Evolutionary conservation across 2,329 filamentous ascomycete genomes (phyloP).

Genomic region (Cytospora chrysosperma): DNA sequence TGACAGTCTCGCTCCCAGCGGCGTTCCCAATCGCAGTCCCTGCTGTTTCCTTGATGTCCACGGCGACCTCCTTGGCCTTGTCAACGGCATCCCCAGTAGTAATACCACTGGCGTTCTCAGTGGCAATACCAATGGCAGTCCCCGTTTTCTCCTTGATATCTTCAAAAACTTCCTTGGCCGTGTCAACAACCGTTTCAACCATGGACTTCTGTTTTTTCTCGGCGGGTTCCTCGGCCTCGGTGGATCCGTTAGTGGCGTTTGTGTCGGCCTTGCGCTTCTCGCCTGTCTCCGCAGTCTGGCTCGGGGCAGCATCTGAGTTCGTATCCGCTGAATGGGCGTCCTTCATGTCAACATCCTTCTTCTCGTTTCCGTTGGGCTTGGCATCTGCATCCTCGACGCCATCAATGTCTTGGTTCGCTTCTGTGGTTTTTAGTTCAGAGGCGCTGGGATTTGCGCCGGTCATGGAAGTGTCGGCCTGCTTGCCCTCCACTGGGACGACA

Average conservation of each 20-base stretch:
- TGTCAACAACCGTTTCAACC: slow-evolving; percentile 23
- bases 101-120: neutral
- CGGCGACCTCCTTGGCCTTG: too few species aligned
- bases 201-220: slow-evolving; percentile 22
- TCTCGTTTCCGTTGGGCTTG: neutral
- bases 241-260: slow-evolving; percentile 6
- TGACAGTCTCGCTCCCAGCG: too few species aligned
- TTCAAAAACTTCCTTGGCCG: slow-evolving; percentile 19
- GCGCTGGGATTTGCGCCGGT: slow-evolving; percentile 14
- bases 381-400: slow-evolving; percentile 13
- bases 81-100: too few species aligned
- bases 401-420: slow-evolving; percentile 13
- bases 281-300: slow-evolving; percentile 10
- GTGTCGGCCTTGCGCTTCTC: slow-evolving; percentile 30
- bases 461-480: slow-evolving; percentile 18
- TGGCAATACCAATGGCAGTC: neutral
- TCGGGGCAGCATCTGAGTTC: neutral
- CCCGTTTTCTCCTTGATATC: slow-evolving; percentile 15
- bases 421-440: slow-evolving; percentile 12
- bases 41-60: too few species aligned
- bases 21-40: too few species aligned
- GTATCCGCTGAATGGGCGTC: slow-evolving; percentile 17
- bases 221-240: slow-evolving; percentile 10
- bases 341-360: slow-evolving; percentile 26
- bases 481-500: slow-evolving; percentile 12